A percentile compares a stretch with the other conserved stretches of the same genome.
phyloP scores from a whole-genome alignment of 208 protist genomes.

The Trypanosoma brucei region DNA sequence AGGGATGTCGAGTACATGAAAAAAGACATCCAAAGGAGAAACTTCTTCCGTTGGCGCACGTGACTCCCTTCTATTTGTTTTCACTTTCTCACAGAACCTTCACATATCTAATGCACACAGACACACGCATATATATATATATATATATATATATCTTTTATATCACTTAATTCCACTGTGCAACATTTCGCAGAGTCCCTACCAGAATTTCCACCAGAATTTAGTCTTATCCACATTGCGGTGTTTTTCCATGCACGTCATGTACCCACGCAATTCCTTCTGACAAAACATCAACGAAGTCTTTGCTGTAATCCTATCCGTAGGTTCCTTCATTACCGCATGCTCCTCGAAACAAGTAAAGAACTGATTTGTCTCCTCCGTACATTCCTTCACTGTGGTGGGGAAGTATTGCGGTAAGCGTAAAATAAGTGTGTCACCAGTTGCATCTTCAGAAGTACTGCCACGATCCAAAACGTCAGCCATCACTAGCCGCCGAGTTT shows the following conservation, averaged over 20 bases:
- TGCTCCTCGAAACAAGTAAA: slow-evolving; percentile 75
- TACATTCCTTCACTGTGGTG: slow-evolving; percentile 52
- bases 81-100: too few relatives aligned
- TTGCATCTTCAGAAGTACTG: not conserved
- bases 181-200: not conserved
- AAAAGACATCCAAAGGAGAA: too few relatives aligned
- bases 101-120: too few relatives aligned
- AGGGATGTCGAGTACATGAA: too few relatives aligned
- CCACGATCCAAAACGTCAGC: not conserved
- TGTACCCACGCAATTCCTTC: slow-evolving; percentile 55
- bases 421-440: slow-evolving; percentile 3
- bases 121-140: too few relatives aligned
- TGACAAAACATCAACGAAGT: slow-evolving; percentile 59
- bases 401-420: slow-evolving; percentile 68
- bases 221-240: slow-evolving; percentile 20
- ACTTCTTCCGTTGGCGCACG: too few relatives aligned
- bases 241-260: slow-evolving; percentile 72
- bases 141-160: too few relatives aligned
- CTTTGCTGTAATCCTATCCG: slow-evolving; percentile 51
- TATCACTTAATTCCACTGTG: too few relatives aligned
- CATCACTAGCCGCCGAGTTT: too few relatives aligned
- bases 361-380: slow-evolving; percentile 39
- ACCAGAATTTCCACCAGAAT: slow-evolving; percentile 48
- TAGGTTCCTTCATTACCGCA: slow-evolving; percentile 54
- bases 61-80: too few relatives aligned